Evolutionary conservation across 2,329 filamentous ascomycete species (phyloP), one percentile per base, ranked within the genome.

Genomic region (Phaeosphaeria sp.): DNA sequence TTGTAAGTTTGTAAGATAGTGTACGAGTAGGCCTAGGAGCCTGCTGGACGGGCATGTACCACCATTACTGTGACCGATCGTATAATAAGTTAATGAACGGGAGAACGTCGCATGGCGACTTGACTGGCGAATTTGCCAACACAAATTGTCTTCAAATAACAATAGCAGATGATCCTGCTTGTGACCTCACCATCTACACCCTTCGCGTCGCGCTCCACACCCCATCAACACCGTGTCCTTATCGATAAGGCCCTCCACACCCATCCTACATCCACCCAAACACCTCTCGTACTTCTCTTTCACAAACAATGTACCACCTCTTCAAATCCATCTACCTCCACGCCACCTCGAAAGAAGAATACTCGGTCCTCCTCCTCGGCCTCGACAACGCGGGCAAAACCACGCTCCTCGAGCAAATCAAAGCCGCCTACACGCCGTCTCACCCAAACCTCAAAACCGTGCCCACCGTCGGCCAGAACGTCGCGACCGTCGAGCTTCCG

Each of bases 351-450:
- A 98, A 97, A 87, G 93, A 98, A 87, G 94, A 98, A 82, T 98
- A 97, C 84, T 97, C 94, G 21, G 92, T 97, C 73, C 92, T 98
- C 74, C 90, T 98, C 67, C 91, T 98, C 71, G 95, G 95, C 63
- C 91, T 98, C 74, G 95, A 98, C 83, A 98, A 98, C 77, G 95
- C 95, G 60, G 95, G 95, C 78, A 98, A 98, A 84, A 98, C 95
- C 42, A 98, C 95, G 24, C 93, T 98, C 75, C 93, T 97, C 79
- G 92, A 96, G 76, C 93, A 97, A 78, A 92, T 98, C 78, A 97
- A 97, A 81, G 87, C 92, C 53, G 85, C 96, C 74, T 97, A 92
- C 84, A 84, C 88, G 45, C 73, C 86, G 81, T 77, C 91, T 82
- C 72, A 93, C 84, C 80, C 87, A 82, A 82, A 84, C 61, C 82